Percentiles rank a stretch among this genome's conserved stretches.
phyloP scores from a whole-genome alignment of 2,329 filamentous ascomycete genomes.

The Pseudopyricularia cyperi region DNA sequence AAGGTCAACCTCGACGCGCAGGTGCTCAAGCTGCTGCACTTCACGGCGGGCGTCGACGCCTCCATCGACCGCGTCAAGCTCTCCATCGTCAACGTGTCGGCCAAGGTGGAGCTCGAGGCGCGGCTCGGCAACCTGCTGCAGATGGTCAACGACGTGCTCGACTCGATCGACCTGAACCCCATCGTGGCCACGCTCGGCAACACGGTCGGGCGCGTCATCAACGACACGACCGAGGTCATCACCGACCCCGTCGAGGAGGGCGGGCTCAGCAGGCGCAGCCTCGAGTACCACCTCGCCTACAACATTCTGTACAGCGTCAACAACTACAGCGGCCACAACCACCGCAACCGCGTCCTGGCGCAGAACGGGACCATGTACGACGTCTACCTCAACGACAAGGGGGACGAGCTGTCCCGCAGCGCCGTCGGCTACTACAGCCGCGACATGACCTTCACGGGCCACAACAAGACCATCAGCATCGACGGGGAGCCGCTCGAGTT shows the following conservation, averaged over 20 bases:
- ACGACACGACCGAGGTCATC: conserved; percentile 18
- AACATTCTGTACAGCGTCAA: conserved; percentile 49
- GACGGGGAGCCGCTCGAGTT: conserved; percentile 29
- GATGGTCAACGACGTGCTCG: conserved; percentile 45
- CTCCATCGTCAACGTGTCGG: conserved; percentile 43
- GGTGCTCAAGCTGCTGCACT: conserved; percentile 42
- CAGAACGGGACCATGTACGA: conserved; percentile 43
- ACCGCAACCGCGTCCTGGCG: conserved; percentile 42
- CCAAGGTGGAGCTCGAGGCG: conserved; percentile 45
- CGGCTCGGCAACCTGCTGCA: conserved; percentile 44
- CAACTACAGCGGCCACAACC: conserved; percentile 41
- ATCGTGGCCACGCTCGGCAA: conserved; percentile 41
- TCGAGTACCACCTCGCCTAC: conserved; percentile 34
- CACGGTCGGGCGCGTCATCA: conserved; percentile 32
- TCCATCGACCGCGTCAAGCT: conserved; percentile 43
- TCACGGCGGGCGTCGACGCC: conserved; percentile 48
- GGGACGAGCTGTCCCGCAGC: conserved; percentile 25
- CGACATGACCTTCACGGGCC: conserved; percentile 42
- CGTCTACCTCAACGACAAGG: conserved; percentile 39
- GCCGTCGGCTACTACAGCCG: conserved; percentile 34
- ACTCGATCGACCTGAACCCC: conserved; percentile 47
- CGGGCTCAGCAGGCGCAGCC: conserved; percentile 11
- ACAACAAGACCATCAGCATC: conserved; percentile 29
- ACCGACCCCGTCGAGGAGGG: conserved; percentile 1
- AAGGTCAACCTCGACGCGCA: conserved; percentile 48